Conservation (phyloP, 257 asterid species). For the Eucommia ulmoides region DNA sequence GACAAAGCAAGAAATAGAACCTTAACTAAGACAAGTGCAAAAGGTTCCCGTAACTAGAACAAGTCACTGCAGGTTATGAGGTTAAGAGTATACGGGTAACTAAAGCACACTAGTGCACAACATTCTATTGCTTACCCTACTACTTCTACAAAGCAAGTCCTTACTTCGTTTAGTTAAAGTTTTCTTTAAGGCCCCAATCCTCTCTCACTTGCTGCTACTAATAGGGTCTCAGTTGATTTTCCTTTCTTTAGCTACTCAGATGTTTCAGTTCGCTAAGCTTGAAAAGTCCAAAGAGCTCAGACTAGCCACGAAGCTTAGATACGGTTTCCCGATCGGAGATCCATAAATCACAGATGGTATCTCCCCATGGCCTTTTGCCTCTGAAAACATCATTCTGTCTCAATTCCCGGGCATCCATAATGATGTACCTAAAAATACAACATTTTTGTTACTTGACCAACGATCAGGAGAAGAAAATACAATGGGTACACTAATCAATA, state of each 20-base stretch:
- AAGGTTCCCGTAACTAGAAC: too few species aligned
- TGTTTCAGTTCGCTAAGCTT: background rate
- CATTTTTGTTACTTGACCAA: conserved; percentile 4
- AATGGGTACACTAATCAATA: background rate
- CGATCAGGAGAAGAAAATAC: conserved; percentile 1
- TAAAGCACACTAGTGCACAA: too few species aligned
- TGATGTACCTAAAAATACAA: conserved; percentile 1
- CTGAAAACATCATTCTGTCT: background rate
- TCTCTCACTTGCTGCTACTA: too few species aligned
- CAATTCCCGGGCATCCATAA: background rate
- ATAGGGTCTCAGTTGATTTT: background rate
- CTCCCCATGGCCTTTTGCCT: background rate
- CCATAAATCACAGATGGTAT: background rate
- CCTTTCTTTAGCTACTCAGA: background rate
- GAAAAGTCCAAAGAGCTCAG: conserved; percentile 1
- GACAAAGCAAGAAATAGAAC: too few species aligned
- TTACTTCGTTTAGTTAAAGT: too few species aligned
- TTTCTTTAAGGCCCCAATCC: too few species aligned
- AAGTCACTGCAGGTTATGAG: too few species aligned
- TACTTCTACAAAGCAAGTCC: too few species aligned
- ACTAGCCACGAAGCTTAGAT: background rate
- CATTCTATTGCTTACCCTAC: too few species aligned
- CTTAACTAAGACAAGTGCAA: too few species aligned
- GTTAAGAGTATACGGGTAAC: too few species aligned
- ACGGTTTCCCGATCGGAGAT: background rate